Evolutionary conservation across 305 asterid genomes (phyloP), one percentile per base, ranked within the genome.

Genomic region (Solanum hybrid): DNA sequence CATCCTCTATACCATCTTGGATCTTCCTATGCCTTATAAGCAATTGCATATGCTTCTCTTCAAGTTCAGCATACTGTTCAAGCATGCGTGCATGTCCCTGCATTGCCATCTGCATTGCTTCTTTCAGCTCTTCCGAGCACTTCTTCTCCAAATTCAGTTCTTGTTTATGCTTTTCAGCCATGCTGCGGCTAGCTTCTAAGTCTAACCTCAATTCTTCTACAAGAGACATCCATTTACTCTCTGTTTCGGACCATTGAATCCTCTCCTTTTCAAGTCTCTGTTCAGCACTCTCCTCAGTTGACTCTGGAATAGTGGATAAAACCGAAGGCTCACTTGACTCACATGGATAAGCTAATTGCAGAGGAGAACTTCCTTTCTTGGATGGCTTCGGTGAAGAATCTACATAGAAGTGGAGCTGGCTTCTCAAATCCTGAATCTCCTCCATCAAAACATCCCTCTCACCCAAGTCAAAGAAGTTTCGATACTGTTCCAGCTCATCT

Each of bases 21-120:
- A 96, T 93, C 89, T 91, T 95, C 92, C 99, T 92, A 88, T 96
- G 98, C 86, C 96, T 95, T 26, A 93, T 92, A 90, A 98, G 99
- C 94, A 98, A 76, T 71, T 97, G 96, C 79, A 98, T 97, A 89
- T 98, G 99, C 89, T 95, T 96, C 92, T 96, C 99, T 94, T 98
- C 99, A 64, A 98, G 98, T 69, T 98, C 99, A 42, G 97, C 99
- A 90, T 98, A 98, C 89, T 98, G 99, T 92, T 98, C 99, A 69
- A 98, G 98, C 99, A 98, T 95, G 90, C 99, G 97, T 64, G 99
- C 99, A 92, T 98, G 99, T 87, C 99, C 98, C 91, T 98, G 98
- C 97, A 98, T 96, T 86, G 99, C 99, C 96, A 96, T 92, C 94
- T 95, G 98, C 98, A 98, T 95, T 88, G 99, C 99, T 93, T 98